Base-by-base conservation (phyloP, 208 protist genomes). In the Phytomonas serpens region DNA sequence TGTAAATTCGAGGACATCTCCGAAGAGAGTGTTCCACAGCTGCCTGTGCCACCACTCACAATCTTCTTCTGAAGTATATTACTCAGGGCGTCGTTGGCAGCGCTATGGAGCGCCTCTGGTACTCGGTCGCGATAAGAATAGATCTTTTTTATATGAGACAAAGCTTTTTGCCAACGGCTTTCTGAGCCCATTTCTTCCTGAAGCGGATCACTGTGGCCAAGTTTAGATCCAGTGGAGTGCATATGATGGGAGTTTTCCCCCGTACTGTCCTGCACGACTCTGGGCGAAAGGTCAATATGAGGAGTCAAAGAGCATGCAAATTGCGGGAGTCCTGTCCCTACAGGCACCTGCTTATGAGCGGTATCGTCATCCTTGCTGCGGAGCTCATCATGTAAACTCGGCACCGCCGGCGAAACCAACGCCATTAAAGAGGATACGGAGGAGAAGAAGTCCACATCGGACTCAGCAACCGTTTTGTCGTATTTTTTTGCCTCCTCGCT, bases 71-170 rank as follows among this genome's bases (percentile, higher is more conserved):
- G 40, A 3, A 47, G 64, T 29, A 88, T 70, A 61, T 70, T 78
- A 70, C 69, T 71, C 29, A 89, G 63, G 57, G 86, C 83, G 67
- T 87, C 85, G 77, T 87, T 89, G 9, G 85, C 85, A 5, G 80
- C 85, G 72, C 77, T 79, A 68, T 77, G 77, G 27, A 89, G 81
- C 13, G 79, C 79, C 63, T 84, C 78, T 65, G 83, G 40, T 11
- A 47, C 40, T 47, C 40, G 40, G 40, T 19, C 14, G 40, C 40
- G 7, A 47, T 47, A 47, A 11, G 40, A 1, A 11, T 47, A 47
- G 40, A 47, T 11, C 9, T 47, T 47, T 47, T 47, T 47, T 3
- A 47, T 19, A 10, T 19, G 40, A 1, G 7, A 23, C 40, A 47
- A 19, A 19, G 3, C 14, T 47, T 19, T 47, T 47, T 19, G 40